A percentile compares a stretch with the other conserved stretches of the same genome.
Evolutionary conservation across 306 rosid genomes (phyloP).

Genomic region (Cicer yamashitae): DNA sequence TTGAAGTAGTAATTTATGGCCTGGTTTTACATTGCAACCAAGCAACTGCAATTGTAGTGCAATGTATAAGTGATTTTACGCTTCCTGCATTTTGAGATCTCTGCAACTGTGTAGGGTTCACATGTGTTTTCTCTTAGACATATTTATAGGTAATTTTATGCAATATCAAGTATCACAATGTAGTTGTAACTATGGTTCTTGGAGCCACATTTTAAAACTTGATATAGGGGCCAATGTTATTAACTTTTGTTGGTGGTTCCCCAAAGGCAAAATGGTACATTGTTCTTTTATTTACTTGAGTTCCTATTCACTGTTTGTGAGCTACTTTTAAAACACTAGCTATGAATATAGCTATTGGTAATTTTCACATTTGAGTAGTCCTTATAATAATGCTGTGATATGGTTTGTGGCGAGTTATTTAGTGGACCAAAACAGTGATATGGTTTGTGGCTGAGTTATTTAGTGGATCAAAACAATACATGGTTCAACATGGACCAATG

Average conservation of each 20-base stretch:
- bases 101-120: background rate
- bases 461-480: too few species aligned
- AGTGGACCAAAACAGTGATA: too few species aligned
- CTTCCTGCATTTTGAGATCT: background rate
- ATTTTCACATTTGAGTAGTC: background rate
- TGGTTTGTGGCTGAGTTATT: too few species aligned
- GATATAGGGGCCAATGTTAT: background rate
- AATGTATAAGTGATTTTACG: background rate
- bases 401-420: background rate
- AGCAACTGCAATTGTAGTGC: background rate
- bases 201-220: background rate
- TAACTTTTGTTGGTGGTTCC: background rate
- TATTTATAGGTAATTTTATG: background rate
- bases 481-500: too few species aligned
- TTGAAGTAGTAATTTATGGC: too few species aligned
- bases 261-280: conserved; percentile 3
- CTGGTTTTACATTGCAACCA: background rate
- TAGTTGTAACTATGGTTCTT: background rate
- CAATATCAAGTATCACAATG: background rate
- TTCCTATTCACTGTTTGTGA: background rate
- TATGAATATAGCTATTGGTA: background rate
- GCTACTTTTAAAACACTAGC: background rate
- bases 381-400: background rate
- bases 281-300: too few species aligned
- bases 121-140: background rate